These are phyloP conservation scores for Cornus suecica DNA, from an alignment of 148 eudicot species.

Conservation along the genomic window DNA sequence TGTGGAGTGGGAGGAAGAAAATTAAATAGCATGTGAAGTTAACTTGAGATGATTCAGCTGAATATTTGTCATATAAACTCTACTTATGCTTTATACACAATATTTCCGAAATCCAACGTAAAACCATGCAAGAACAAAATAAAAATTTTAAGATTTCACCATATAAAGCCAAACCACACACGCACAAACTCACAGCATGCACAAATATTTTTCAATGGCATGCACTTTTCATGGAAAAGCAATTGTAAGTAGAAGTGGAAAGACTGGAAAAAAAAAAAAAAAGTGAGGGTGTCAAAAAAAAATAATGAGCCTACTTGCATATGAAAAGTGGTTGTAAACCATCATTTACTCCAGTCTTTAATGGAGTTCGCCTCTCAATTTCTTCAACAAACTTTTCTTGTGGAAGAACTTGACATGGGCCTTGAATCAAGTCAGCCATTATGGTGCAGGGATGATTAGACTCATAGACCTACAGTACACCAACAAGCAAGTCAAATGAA, in stretches of 20 bases:
- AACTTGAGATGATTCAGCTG: too few species aligned
- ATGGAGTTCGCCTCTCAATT: constrained; percentile 33
- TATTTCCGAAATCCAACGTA: neutral
- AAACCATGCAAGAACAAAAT: neutral
- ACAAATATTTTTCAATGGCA: neutral
- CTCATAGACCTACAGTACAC: constrained; percentile 69
- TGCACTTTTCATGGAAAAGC: neutral
- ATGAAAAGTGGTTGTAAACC: constrained; percentile 48
- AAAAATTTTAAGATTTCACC: neutral
- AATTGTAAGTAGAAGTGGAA: constrained; percentile 3
- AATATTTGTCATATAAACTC: neutral
- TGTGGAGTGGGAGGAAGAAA: neutral
- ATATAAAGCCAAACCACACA: neutral
- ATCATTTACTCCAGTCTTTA: constrained; percentile 22
- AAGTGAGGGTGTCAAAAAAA: too few species aligned
- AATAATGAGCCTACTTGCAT: too few species aligned
- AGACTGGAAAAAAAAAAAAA: neutral
- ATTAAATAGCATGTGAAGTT: neutral
- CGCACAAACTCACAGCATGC: neutral
- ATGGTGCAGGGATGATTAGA: constrained; percentile 58
- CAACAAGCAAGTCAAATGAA: constrained; percentile 10
- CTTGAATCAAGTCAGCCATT: constrained; percentile 63
- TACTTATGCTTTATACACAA: neutral
- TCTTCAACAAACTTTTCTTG: constrained; percentile 61
- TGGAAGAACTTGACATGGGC: constrained; percentile 83